Percentiles rank a stretch among this genome's conserved stretches.
phyloP scores from a whole-genome alignment of 345 rosid species.

The Anacardium occidentale region DNA sequence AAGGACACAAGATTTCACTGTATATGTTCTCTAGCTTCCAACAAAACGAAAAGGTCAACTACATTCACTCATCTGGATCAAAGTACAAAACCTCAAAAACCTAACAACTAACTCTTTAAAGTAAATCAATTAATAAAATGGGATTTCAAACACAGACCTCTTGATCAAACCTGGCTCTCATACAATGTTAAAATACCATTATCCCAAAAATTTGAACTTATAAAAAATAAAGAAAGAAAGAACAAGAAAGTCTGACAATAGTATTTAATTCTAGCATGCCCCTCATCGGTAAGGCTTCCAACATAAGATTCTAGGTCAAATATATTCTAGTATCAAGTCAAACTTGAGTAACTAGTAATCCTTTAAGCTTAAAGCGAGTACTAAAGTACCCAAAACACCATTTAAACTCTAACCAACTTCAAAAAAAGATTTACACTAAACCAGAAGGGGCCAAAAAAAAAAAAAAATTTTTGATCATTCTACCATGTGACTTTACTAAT shows the following conservation, averaged over 20 bases:
- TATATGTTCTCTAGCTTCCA: not conserved
- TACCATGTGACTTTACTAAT: not conserved
- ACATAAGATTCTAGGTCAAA: not conserved
- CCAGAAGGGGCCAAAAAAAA: not conserved
- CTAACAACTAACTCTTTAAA: not conserved
- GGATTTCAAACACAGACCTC: not conserved
- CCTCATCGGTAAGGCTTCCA: not conserved
- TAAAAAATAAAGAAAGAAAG: too few relatives aligned
- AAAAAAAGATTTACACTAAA: not conserved
- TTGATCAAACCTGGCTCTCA: not conserved
- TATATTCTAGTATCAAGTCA: not conserved
- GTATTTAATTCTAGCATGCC: not conserved
- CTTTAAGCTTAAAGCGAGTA: not conserved
- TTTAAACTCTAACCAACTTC: not conserved
- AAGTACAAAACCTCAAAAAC: not conserved
- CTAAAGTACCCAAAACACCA: not conserved
- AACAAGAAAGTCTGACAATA: not conserved
- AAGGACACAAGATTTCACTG: not conserved
- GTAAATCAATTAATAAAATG: not conserved
- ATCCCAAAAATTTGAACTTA: not conserved
- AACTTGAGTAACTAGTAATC: not conserved
- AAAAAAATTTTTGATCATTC: not conserved
- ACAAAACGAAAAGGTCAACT: not conserved
- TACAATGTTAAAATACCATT: not conserved
- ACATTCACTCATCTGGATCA: not conserved